Base-by-base conservation (phyloP, 768 basidiomycete genomes). In the Omphalotus guepiniiformis region DNA sequence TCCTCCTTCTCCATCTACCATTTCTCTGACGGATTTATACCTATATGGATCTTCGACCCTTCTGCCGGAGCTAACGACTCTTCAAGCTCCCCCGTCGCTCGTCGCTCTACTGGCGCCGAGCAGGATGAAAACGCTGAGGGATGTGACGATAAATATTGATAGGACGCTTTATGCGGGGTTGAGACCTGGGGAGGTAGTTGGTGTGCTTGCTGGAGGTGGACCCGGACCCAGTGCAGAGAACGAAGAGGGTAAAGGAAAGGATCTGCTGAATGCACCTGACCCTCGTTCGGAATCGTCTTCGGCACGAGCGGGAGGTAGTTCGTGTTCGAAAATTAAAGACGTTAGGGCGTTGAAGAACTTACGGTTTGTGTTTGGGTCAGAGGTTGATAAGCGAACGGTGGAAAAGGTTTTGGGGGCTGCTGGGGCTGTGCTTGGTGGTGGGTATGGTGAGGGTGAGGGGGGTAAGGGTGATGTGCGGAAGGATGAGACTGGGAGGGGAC, bases 391-490 rank as follows among this genome's bases (percentile, higher is more conserved):
- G 47, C 61, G 76, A 34, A 70, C 74, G 12, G 63, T 73, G 25
- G 75, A 73, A 46, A 76, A 76, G 51, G 63, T 74, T 7, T 46
- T 78, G 28, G 65, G 66, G n/a, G 71, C 74, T 3, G 68, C 64
- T 2, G 70, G 69, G 28, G 63, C 65, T 4, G 58, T 63, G 13
- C 53, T 71, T 4, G 68, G 69, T 4, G 60, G 59, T 19, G 53
- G 52, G n/a, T 23, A 2, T 38, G 47, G 25, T 56, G 55, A 50
- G 46, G 49, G 23, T 13, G 6, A 12, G 4, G 11, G 29, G 23
- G 13, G 29, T 37, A n/a, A n/a, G n/a, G n/a, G n/a, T n/a, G n/a
- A n/a, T n/a, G n/a, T n/a, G n/a, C n/a, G n/a, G n/a, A n/a, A n/a
- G n/a, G n/a, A n/a, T n/a, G n/a, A n/a, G n/a, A 16, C 12, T 32